A percentile compares a stretch with the other conserved stretches of the same genome.
Evolutionary conservation across 495 filamentous ascomycete genomes (phyloP).

Genomic region (Annulohypoxylon moriforme): DNA sequence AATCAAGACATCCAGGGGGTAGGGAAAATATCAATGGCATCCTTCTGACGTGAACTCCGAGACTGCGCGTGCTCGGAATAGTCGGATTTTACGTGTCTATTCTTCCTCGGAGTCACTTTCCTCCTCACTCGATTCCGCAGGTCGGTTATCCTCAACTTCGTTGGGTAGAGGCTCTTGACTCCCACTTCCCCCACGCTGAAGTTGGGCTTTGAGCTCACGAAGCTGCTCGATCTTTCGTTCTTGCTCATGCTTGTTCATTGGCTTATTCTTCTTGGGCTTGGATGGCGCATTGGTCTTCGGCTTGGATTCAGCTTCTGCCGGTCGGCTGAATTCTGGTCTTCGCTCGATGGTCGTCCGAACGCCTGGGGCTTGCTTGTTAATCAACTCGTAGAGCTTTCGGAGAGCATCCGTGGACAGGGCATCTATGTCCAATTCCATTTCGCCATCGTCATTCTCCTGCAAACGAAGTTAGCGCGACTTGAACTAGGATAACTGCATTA

Average conservation of each 20-base stretch:
- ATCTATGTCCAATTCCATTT: conserved; percentile 93
- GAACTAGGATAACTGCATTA: neutral
- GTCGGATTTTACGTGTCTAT: conserved; percentile 14
- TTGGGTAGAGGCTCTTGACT: conserved; percentile 60
- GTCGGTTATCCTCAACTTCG: conserved; percentile 46
- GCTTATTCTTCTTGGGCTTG: conserved; percentile 97
- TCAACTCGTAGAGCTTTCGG: conserved; percentile 78
- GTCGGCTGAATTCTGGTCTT: conserved; percentile 54
- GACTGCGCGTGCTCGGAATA: neutral
- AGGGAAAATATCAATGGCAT: neutral
- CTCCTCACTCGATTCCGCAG: conserved; percentile 46
- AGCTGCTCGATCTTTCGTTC: conserved; percentile 87
- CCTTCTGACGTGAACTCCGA: neutral
- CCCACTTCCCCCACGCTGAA: conserved; percentile 56
- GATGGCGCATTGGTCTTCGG: conserved; percentile 47
- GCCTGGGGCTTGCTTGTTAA: conserved; percentile 72
- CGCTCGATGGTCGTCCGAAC: conserved; percentile 49
- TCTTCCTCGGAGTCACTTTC: conserved; percentile 51
- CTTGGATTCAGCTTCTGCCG: conserved; percentile 44
- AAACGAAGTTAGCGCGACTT: conserved; percentile 31
- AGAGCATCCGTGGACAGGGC: conserved; percentile 79
- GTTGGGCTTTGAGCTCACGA: conserved; percentile 65
- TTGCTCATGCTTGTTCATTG: conserved; percentile 95
- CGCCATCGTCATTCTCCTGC: conserved; percentile 78
- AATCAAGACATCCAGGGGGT: conserved; percentile 1